Conservation (phyloP, 176 grass and related monocot species). For the Musa troglodytarum region DNA sequence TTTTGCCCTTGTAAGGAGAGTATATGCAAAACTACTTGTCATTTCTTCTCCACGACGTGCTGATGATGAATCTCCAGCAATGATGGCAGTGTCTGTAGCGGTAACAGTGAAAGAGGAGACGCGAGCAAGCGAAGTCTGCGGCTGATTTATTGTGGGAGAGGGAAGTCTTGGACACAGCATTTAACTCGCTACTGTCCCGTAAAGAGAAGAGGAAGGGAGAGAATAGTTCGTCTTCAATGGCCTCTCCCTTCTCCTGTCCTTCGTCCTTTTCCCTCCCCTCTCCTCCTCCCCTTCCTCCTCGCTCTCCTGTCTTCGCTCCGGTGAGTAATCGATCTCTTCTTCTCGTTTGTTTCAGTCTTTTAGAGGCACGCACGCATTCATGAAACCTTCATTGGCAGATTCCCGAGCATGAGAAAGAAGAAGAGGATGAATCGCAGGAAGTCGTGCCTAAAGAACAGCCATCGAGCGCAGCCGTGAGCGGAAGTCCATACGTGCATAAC, state of each 20-base stretch:
- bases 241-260: conserved; percentile 19
- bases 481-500: conserved; percentile 35
- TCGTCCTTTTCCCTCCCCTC: conserved; percentile 20
- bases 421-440: neutral
- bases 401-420: conserved; percentile 19
- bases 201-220: neutral
- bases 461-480: conserved; percentile 10
- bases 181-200: too few species aligned
- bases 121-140: neutral
- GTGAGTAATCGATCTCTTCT: neutral
- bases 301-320: neutral
- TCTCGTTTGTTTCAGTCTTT: neutral
- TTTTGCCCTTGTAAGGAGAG: neutral
- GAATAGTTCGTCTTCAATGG: neutral
- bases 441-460: conserved; percentile 21
- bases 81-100: neutral
- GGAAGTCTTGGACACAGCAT: neutral
- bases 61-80: neutral
- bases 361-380: neutral
- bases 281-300: conserved; percentile 13
- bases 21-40: neutral
- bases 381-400: conserved; percentile 27
- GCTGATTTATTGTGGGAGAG: neutral
- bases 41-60: neutral
- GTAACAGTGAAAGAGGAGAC: neutral